Evolutionary conservation across 2,329 filamentous ascomycete genomes (phyloP).

Genomic region (Colletotrichum echinochloae): DNA sequence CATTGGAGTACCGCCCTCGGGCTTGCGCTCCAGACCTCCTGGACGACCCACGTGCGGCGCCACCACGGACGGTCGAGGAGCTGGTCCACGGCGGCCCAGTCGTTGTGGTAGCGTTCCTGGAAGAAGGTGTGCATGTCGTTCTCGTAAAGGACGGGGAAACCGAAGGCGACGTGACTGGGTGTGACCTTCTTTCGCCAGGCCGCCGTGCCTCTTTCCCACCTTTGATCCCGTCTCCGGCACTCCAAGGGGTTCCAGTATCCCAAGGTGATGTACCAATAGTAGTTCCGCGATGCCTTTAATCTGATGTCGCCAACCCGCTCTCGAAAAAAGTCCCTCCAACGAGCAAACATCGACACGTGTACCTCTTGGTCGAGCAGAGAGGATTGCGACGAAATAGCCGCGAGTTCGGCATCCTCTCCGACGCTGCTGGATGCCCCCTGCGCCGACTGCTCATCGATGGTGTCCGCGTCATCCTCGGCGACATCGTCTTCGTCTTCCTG

Average conservation of each 20-base stretch:
- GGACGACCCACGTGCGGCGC: constrained; percentile 13
- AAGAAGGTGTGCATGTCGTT: background rate
- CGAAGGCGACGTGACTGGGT: background rate
- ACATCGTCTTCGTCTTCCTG: background rate
- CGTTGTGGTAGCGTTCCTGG: background rate
- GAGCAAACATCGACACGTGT: background rate
- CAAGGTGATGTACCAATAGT: background rate
- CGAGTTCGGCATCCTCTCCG: background rate
- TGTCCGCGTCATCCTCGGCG: background rate
- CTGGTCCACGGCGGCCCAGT: constrained; percentile 11
- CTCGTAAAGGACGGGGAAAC: background rate
- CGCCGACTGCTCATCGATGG: background rate
- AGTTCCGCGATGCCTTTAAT: background rate
- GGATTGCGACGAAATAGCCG: background rate
- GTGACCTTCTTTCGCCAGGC: background rate
- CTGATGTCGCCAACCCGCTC: background rate
- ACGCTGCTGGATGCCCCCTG: background rate
- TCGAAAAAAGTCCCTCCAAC: background rate
- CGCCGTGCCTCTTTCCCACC: background rate
- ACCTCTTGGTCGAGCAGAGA: background rate
- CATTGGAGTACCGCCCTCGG: constrained; percentile 4
- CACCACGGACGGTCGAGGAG: constrained; percentile 5
- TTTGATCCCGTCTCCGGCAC: background rate
- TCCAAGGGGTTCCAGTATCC: background rate
- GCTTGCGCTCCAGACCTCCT: constrained; percentile 18